These are phyloP conservation scores for Microdochium nivale DNA, from an alignment of 2,329 filamentous ascomycete species.

Conservation along the genomic window DNA sequence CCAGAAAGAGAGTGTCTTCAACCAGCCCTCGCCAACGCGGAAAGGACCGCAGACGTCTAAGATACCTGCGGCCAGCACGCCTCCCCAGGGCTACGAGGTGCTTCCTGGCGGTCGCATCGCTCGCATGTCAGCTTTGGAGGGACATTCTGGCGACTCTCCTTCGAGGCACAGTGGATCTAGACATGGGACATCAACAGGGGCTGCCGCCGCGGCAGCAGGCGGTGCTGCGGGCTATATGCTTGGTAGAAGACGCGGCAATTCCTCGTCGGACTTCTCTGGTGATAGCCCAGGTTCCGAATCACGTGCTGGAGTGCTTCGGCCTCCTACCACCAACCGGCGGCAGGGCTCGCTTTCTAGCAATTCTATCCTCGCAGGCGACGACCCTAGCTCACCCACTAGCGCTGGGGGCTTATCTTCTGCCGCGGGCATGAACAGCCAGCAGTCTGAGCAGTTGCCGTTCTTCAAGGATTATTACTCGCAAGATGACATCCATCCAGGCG, in stretches of 20 bases:
- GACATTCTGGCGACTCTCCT: constrained; percentile 55
- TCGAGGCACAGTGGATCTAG: constrained; percentile 36
- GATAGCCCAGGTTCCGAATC: constrained; percentile 64
- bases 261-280: constrained; percentile 64
- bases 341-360: constrained; percentile 85
- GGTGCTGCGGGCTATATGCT: constrained; percentile 38
- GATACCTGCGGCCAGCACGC: constrained; percentile 14
- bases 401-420: constrained; percentile 74
- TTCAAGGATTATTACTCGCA: constrained; percentile 99
- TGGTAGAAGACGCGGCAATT: constrained; percentile 39
- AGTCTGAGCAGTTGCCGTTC: constrained; percentile 89
- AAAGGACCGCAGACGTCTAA: constrained; percentile 35
- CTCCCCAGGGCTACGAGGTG: constrained; percentile 56
- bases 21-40: constrained; percentile 74
- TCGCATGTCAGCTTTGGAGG: constrained; percentile 90
- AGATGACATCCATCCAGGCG: constrained; percentile 87
- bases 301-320: constrained; percentile 45
- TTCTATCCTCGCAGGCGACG: constrained; percentile 64
- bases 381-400: constrained; percentile 66
- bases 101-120: constrained; percentile 84
- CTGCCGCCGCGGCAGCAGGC: constrained; percentile 35
- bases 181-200: constrained; percentile 20
- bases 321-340: constrained; percentile 55
- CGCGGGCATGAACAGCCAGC: constrained; percentile 73
- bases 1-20: constrained; percentile 69